Evolutionary conservation across 1,284 basidiomycete genomes (phyloP), one percentile per base, ranked within the genome.

Genomic region (Trichosporon asahii): DNA sequence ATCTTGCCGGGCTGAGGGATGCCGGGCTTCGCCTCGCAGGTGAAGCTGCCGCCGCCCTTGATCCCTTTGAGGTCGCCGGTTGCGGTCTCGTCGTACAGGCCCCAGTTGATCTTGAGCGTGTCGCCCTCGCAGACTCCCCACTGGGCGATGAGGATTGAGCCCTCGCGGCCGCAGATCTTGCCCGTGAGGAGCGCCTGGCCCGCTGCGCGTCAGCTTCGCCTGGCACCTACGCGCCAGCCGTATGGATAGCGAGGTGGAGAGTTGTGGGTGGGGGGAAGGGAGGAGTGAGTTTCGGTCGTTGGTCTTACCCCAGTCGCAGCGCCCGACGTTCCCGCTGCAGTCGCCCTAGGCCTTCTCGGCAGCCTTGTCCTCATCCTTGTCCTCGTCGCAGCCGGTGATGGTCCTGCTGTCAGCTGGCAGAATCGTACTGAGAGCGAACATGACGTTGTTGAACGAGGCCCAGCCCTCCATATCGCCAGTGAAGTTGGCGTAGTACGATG

Each of bases 391-490:
- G 57, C 57, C 57, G 27, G 11, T 31, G 15, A 61, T 9, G 18
- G 57, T 61, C 57, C 57, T 61, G 57, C 29, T 5, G 14, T 61
- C 57, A 61, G 57, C 57, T 61, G 6, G 1, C 7, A 18, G 11
- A 21, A n/a, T n/a, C 7, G 27, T 5, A 23, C 15, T 31, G 53
- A 3, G 23, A 29, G 27, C 57, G 12, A 8, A 61, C 57, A 61
- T 31, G 57, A 61, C 21, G 57, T 61, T n/a, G 57, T 61, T 61
- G 57, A 33, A 31, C 3, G 12, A 8, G 2, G 57, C 57, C 57
- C 57, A 61, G 27, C 57, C 57, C 57, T 61, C 57, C 57, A 61
- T 61, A 31, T 61, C 57, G 18, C 57, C 57, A 33, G 57, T 61
- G 57, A 31, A 3, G 15, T 29, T 18, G 15, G 29, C 57, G 29